A percentile compares a stretch with the other conserved stretches of the same genome.
Conservation (phyloP, 768 basidiomycete genomes). For the Rhizopogon vulgaris region DNA sequence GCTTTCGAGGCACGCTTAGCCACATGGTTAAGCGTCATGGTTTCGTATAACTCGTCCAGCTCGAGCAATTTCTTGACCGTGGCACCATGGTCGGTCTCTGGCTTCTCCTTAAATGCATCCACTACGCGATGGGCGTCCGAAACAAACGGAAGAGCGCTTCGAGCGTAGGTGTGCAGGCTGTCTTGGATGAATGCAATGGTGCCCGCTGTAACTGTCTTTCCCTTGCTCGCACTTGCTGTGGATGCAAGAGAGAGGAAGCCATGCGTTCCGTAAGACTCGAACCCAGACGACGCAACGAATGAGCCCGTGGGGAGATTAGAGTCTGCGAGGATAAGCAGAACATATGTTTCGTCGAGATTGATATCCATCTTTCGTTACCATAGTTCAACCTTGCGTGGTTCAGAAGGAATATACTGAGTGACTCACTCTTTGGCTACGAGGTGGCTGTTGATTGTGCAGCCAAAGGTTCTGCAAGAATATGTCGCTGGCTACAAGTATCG, state of each 20-base stretch:
- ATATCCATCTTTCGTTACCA: conserved; percentile 17
- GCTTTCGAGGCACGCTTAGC: conserved; percentile 80
- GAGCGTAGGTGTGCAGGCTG: conserved; percentile 74
- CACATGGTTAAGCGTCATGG: conserved; percentile 87
- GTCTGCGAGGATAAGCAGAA: conserved; percentile 78
- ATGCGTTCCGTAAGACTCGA: conserved; percentile 87
- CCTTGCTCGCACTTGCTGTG: conserved; percentile 5
- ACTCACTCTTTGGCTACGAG: not conserved
- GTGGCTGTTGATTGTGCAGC: not conserved
- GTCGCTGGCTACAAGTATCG: no score
- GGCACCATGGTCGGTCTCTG: not conserved
- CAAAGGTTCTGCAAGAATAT: not conserved
- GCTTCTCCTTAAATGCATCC: conserved; percentile 6
- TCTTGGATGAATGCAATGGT: conserved; percentile 61
- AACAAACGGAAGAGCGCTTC: conserved; percentile 73
- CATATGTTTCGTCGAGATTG: conserved; percentile 51
- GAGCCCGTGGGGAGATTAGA: conserved; percentile 96
- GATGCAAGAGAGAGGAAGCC: conserved; percentile 50
- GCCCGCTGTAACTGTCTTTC: conserved; percentile 16
- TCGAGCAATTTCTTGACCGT: conserved; percentile 27
- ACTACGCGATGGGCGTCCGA: conserved; percentile 56
- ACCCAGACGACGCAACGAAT: conserved; percentile 90
- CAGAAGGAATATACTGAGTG: not conserved
- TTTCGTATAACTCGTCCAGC: conserved; percentile 76
- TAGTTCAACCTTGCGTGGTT: no score